Conservation (phyloP, 2,329 filamentous ascomycete species). For the Ceratocystis lukuohia region DNA sequence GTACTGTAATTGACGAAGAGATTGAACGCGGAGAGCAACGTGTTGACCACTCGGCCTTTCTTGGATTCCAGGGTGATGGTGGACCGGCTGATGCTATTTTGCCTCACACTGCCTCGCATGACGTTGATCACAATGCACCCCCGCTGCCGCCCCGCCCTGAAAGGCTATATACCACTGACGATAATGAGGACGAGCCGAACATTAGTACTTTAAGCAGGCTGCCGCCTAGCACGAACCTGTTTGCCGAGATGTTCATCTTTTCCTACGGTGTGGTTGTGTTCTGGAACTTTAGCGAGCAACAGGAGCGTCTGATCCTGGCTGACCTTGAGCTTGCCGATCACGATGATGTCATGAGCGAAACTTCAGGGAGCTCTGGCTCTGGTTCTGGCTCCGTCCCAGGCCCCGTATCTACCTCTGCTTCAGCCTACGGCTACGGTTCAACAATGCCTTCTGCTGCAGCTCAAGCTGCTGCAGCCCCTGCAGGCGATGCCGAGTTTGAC, state of each 20-base stretch:
- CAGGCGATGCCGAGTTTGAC: conserved; percentile 14
- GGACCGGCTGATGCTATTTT: conserved; percentile 22
- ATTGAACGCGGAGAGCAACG: conserved; percentile 86
- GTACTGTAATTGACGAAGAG: conserved; percentile 83
- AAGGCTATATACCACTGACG: conserved; percentile 18
- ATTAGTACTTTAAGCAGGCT: conserved; percentile 37
- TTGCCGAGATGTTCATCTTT: conserved; percentile 94
- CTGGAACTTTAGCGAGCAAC: conserved; percentile 94
- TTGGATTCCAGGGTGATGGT: conserved; percentile 17
- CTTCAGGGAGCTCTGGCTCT: background rate
- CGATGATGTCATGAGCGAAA: conserved; percentile 41
- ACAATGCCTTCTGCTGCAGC: background rate
- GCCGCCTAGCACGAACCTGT: conserved; percentile 57
- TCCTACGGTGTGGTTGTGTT: conserved; percentile 96
- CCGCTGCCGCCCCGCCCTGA: conserved; percentile 5
- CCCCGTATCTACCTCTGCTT: background rate
- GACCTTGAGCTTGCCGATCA: conserved; percentile 80
- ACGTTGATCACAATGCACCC: background rate
- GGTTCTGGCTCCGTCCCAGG: background rate
- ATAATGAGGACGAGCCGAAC: conserved; percentile 19
- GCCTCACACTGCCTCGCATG: background rate
- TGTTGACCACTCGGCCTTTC: conserved; percentile 49
- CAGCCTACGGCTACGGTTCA: background rate
- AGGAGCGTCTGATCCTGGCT: conserved; percentile 92
- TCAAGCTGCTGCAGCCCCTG: background rate